Percentiles rank a stretch among this genome's conserved stretches.
phyloP scores from a whole-genome alignment of 805 yeast species.

The Babjeviella inositovora region DNA sequence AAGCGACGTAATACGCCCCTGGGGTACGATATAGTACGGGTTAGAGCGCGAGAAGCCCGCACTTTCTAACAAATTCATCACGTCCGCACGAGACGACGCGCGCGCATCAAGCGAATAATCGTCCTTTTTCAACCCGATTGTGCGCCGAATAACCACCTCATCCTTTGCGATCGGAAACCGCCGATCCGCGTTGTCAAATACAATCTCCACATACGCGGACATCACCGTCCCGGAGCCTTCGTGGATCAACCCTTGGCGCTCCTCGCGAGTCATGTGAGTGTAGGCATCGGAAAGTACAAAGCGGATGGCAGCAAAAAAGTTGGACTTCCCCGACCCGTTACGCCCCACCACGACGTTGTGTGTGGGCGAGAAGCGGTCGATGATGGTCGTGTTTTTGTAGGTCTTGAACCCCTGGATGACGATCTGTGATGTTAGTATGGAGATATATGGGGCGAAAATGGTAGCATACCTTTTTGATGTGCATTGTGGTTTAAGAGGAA shows the following conservation, averaged over 20 bases:
- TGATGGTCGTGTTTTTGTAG: slow-evolving; percentile 66
- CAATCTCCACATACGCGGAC: slow-evolving; percentile 86
- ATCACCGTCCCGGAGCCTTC: slow-evolving; percentile 84
- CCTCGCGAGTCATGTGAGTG: slow-evolving; percentile 70
- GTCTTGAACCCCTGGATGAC: slow-evolving; percentile 89
- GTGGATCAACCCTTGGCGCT: slow-evolving; percentile 73
- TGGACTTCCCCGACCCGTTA: slow-evolving; percentile 95
- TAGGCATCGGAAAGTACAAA: slow-evolving; percentile 87
- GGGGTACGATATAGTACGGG: slow-evolving; percentile 95
- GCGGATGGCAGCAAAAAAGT: slow-evolving; percentile 87
- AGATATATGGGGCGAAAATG: too few relatives aligned
- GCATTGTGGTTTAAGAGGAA: too few relatives aligned
- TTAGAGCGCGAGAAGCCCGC: slow-evolving; percentile 87
- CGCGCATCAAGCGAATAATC: slow-evolving; percentile 76
- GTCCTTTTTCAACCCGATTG: slow-evolving; percentile 87
- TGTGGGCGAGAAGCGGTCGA: slow-evolving; percentile 64
- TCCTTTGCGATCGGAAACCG: slow-evolving; percentile 56
- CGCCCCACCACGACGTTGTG: slow-evolving; percentile 79
- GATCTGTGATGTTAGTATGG: too few relatives aligned
- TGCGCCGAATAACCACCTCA: slow-evolving; percentile 67
- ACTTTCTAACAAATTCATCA: slow-evolving; percentile 69
- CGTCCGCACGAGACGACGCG: slow-evolving; percentile 65
- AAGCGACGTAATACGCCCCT: slow-evolving; percentile 76
- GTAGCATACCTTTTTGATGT: too few relatives aligned
- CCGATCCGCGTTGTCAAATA: slow-evolving; percentile 67